Percentiles rank a stretch among this genome's conserved stretches.
These are phyloP conservation scores for Trichophyton benhamiae DNA, from an alignment of 2,329 filamentous ascomycete species.

Conservation along the genomic window DNA sequence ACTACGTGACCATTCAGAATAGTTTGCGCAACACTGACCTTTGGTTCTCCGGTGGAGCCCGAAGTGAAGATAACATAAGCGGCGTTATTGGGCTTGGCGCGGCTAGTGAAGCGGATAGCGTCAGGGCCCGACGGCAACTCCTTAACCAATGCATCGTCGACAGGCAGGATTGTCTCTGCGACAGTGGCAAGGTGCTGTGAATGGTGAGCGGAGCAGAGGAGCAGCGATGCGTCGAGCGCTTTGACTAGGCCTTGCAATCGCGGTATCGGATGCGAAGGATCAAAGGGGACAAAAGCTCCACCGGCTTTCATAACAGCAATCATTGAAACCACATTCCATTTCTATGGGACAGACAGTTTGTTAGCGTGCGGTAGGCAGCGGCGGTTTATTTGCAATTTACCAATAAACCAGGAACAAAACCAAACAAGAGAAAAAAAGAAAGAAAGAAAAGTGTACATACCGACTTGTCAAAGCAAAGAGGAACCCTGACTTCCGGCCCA, in stretches of 20 bases:
- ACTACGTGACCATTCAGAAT: not conserved
- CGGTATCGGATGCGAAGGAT: constrained; percentile 28
- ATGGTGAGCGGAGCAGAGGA: constrained; percentile 24
- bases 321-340: constrained; percentile 33
- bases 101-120: constrained; percentile 14
- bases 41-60: constrained; percentile 44
- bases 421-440: too few species aligned
- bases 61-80: constrained; percentile 50
- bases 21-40: constrained; percentile 21
- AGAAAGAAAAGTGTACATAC: constrained; percentile 16
- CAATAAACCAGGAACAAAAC: not conserved
- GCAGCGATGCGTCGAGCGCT: constrained; percentile 23
- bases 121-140: constrained; percentile 14
- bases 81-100: constrained; percentile 23
- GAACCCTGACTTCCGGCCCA: constrained; percentile 26
- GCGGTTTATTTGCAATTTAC: not conserved
- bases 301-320: constrained; percentile 33
- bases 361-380: not conserved
- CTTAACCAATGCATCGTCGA: constrained; percentile 20
- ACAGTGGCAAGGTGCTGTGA: constrained; percentile 16
- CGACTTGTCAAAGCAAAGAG: constrained; percentile 33
- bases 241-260: constrained; percentile 25
- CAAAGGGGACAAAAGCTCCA: constrained; percentile 31
- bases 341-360: constrained; percentile 16
- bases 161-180: constrained; percentile 19